Evolutionary conservation across 176 grass and related monocot genomes (phyloP).

Genomic region (Ensete ventricosum): DNA sequence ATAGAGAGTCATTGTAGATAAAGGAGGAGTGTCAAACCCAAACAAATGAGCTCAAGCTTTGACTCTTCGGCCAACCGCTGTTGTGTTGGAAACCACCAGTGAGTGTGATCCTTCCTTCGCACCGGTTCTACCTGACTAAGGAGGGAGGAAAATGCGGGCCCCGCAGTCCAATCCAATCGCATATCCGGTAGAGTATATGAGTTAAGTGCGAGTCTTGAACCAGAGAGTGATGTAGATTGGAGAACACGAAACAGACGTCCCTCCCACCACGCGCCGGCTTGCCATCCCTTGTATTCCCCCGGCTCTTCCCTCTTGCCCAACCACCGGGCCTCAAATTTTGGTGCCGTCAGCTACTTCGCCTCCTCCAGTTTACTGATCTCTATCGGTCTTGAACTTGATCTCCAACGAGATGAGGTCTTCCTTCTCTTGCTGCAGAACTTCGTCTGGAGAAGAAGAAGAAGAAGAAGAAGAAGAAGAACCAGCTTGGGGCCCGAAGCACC

Average conservation of each 20-base stretch:
- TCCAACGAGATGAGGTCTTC: background rate
- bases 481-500: background rate
- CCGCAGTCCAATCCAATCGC: too few relatives aligned
- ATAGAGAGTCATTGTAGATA: too few relatives aligned
- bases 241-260: conserved; percentile 1
- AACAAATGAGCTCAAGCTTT: too few relatives aligned
- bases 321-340: background rate
- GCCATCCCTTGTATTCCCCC: background rate
- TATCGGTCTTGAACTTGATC: background rate
- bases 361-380: too few relatives aligned
- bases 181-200: too few relatives aligned
- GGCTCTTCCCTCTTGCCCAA: background rate
- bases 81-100: too few relatives aligned
- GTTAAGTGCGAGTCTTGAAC: too few relatives aligned
- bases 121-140: too few relatives aligned
- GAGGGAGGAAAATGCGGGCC: too few relatives aligned
- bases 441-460: background rate
- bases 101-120: too few relatives aligned
- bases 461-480: background rate
- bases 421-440: background rate
- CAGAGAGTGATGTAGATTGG: background rate
- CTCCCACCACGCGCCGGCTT: background rate
- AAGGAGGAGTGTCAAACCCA: too few relatives aligned
- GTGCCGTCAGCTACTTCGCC: background rate
- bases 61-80: too few relatives aligned